Base-by-base conservation (phyloP, 2,329 filamentous ascomycete species). In the Colletotrichum scovillei region DNA sequence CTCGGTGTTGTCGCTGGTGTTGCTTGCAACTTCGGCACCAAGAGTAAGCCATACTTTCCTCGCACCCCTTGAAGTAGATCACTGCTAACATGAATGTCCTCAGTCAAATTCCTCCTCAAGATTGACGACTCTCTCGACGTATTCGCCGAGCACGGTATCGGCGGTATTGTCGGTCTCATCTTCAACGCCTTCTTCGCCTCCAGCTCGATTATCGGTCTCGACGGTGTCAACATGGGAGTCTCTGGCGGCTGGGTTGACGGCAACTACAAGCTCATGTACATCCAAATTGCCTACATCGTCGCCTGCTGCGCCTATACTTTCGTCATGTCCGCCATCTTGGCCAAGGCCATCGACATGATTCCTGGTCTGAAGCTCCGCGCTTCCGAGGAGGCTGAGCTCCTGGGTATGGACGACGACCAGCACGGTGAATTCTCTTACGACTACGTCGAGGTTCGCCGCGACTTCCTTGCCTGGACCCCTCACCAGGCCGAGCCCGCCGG, bases 341-440 rank as follows among this genome's bases (percentile, higher is more conserved):
- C 94, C 74, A 94, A 92, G 84, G 80, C 85, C 79, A 93, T 97
- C 84, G 92, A 97, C 85, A 81, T 91, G 75, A 87, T 95, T 26
- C 94, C 94, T 30, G 94, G 94, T 59, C 89, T 97, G 24, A 90
- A 95, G 81, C 92, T 97, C 58, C 93, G 94, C 71, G 93, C 94
- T 9, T 92, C 90, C 30, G 93, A 95, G 79, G 92, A 95, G 83
- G 94, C 94, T 28, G 94, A 97, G 83, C 90, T 96, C 14, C 90
- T 96, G 69, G 94, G 94, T 77, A 95, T 96, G 93, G 94, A 97
- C 79, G 94, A 96, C 80, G 94, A 96, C 84, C 94, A 97, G 85
- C 93, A 96, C 78, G 94, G 94, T 83, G 94, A 97, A 84, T 97
- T 96, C 81, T 94, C 94, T 14, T 96, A 96, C 86, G 94, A 97